phyloP scores from a whole-genome alignment of 2,329 filamentous ascomycete species.

The Alternaria arborescens region DNA sequence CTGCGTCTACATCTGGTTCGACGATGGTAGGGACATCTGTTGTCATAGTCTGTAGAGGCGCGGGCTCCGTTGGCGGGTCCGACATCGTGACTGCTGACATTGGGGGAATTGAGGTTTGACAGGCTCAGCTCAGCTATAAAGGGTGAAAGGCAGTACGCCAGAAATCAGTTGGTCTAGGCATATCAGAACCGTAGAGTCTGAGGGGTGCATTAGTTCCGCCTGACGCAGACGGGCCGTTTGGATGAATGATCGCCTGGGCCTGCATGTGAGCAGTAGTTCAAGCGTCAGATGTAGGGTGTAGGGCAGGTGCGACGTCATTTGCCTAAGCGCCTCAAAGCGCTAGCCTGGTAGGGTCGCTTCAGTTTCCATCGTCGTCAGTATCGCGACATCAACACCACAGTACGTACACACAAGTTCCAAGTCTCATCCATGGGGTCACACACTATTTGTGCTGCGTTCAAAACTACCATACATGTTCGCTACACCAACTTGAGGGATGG shows the following conservation, averaged over 20 bases:
- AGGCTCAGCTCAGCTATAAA: conserved; percentile 20
- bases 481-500: background rate
- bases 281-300: conserved; percentile 18
- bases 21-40: conserved; percentile 52
- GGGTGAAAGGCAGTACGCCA: conserved; percentile 4
- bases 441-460: background rate
- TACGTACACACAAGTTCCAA: background rate
- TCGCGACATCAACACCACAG: background rate
- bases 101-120: conserved; percentile 3
- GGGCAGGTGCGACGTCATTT: conserved; percentile 19
- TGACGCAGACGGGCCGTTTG: conserved; percentile 30
- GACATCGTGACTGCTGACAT: conserved; percentile 11
- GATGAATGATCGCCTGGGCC: conserved; percentile 18
- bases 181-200: conserved; percentile 13
- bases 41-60: conserved; percentile 43
- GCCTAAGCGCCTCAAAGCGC: conserved; percentile 7
- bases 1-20: conserved; percentile 46
- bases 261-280: conserved; percentile 26
- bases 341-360: background rate
- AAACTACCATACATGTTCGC: background rate
- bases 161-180: conserved; percentile 3
- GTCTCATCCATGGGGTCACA: background rate
- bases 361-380: background rate
- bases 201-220: conserved; percentile 33
- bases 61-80: conserved; percentile 4